Conservation (phyloP, 495 filamentous ascomycete genomes). For the Podospora didyma region DNA sequence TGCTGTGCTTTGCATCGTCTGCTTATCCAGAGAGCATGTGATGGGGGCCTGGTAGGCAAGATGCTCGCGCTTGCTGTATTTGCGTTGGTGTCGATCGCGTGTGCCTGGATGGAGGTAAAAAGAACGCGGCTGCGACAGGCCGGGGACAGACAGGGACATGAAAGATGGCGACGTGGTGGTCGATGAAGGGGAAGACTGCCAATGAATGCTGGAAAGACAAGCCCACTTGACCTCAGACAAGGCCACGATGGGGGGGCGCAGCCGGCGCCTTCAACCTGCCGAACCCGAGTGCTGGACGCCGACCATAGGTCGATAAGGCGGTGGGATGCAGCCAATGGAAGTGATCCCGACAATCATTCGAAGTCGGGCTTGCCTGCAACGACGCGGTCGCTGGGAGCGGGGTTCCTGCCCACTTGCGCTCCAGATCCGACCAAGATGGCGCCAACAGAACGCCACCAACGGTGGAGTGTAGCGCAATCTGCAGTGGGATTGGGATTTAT, state of each 20-base stretch:
- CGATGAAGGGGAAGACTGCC: background rate
- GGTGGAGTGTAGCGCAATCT: background rate
- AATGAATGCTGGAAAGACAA: too few relatives aligned
- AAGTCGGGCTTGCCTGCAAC: background rate
- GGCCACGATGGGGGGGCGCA: background rate
- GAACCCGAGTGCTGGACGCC: background rate
- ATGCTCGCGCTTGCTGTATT: background rate
- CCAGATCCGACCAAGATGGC: background rate
- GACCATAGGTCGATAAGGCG: constrained; percentile 8
- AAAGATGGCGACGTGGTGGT: background rate
- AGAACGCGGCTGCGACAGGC: background rate
- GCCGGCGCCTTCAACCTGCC: background rate
- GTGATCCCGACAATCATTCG: constrained; percentile 13
- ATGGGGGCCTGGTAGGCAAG: background rate
- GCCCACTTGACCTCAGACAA: background rate
- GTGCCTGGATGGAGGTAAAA: background rate
- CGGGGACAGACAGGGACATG: background rate
- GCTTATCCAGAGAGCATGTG: background rate
- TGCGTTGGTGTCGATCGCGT: background rate
- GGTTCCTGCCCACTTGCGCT: background rate
- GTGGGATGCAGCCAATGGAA: constrained; percentile 7
- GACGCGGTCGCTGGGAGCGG: background rate
- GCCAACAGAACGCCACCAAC: background rate
- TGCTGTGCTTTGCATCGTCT: constrained; percentile 2
- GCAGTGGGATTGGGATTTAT: too few relatives aligned